Evolutionary conservation across 352 stramenopile genomes (phyloP), one percentile per base, ranked within the genome.

Genomic region (Phytophthora cajani): DNA sequence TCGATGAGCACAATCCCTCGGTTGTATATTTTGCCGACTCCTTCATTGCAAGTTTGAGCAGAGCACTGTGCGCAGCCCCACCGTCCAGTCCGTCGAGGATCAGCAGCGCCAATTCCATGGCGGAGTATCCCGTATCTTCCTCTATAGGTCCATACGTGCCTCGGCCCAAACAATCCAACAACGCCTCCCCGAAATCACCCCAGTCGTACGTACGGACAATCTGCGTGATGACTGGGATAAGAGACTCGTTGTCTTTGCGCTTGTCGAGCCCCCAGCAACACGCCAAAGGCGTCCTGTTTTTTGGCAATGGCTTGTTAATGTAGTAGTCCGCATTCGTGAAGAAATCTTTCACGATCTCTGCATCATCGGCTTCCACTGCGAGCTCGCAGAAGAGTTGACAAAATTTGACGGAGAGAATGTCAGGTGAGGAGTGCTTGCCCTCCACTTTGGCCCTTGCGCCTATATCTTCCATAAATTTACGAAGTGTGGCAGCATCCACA

Each of bases 401-500:
- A n/a, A 52, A 52, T 9, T 25, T 52, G 46, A 52, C 25, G 10
- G 46, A 52, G 46, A 52, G n/a, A 14, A n/a, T 3, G 16, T 6
- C n/a, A 30, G 46, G 19, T 27, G 10, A 52, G 19, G 14, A 52
- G 9, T 27, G 9, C 10, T 52, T 14, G 17, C 19, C 46, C 19
- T 52, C 19, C 10, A 27, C 19, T 14, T 52, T 52, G n/a, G 14
- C 4, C 17, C 46, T 52, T 16, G 46, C 10, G 19, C 19, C 46
- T 1, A 52, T 52, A 19, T 16, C 19, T 3, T 67, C 42, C 51
- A 71, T 51, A 19, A 71, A 64, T 16, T 52, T 27, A 2, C 54
- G 12, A 19, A 75, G 44, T 4, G n/a, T 12, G 11, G 21, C 38
- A 23, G 51, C 25, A 49, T 61, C 36, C 16, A 60, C 25, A 10